Conservation (phyloP, 768 basidiomycete genomes). For the Lepiota venenata region DNA sequence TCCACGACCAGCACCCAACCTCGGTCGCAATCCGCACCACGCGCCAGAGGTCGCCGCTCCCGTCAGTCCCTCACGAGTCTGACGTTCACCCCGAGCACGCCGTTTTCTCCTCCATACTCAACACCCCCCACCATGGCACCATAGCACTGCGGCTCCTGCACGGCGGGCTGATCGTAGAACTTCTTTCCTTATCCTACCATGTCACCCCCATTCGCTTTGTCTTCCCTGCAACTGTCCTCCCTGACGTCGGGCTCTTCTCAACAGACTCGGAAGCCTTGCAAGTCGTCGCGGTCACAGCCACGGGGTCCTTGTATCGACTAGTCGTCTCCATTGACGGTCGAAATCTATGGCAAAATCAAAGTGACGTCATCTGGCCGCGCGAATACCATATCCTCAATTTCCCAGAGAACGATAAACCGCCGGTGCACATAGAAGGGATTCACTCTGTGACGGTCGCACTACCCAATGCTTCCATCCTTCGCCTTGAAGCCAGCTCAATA, state of each 20-base stretch:
- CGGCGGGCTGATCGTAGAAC: constrained; percentile 69
- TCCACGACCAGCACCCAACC: constrained; percentile 51
- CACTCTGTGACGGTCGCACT: constrained; percentile 64
- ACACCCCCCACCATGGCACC: constrained; percentile 55
- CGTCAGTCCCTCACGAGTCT: constrained; percentile 36
- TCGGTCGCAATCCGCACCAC: constrained; percentile 56
- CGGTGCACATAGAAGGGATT: constrained; percentile 65
- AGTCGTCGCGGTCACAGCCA: constrained; percentile 62
- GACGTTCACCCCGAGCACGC: constrained; percentile 71
- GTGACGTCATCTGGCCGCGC: constrained; percentile 52
- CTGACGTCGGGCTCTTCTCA: constrained; percentile 62
- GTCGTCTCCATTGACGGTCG: constrained; percentile 56
- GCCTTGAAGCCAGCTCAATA: constrained; percentile 62
- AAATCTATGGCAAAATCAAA: constrained; percentile 57
- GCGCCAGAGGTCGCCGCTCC: constrained; percentile 50
- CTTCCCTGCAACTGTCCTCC: constrained; percentile 67
- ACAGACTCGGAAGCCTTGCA: constrained; percentile 56
- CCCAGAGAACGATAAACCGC: constrained; percentile 35
- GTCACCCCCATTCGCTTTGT: constrained; percentile 71
- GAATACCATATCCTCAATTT: constrained; percentile 65
- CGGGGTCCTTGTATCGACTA: constrained; percentile 72
- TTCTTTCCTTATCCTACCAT: constrained; percentile 67
- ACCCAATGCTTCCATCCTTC: constrained; percentile 59
- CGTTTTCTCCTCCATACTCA: constrained; percentile 53
- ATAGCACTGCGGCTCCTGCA: constrained; percentile 75